These are phyloP conservation scores for Chrysopogon serrulatus DNA, from an alignment of 176 grass and related monocot species.

Conservation along the genomic window DNA sequence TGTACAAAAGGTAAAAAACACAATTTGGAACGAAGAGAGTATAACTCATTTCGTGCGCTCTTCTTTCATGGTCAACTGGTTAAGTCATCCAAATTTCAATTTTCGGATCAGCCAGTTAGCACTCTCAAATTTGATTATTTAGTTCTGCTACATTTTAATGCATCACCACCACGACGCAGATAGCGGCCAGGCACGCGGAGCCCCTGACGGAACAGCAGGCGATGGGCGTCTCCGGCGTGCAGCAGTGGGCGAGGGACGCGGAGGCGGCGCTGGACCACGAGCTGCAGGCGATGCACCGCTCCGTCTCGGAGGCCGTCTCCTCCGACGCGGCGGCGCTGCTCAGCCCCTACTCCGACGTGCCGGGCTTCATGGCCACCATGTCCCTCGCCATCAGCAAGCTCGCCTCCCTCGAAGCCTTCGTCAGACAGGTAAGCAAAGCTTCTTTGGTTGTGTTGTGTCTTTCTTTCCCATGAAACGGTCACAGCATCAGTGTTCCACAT, in stretches of 20 bases:
- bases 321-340: conserved; percentile 34
- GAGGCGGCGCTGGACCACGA: conserved; percentile 50
- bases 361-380: conserved; percentile 55
- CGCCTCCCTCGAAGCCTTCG: conserved; percentile 49
- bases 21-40: too few species aligned
- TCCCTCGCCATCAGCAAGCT: conserved; percentile 59
- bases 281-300: conserved; percentile 31
- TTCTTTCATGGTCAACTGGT: too few species aligned
- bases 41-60: too few species aligned
- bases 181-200: conserved; percentile 36
- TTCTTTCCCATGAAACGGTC: not conserved
- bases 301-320: conserved; percentile 37
- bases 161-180: too few species aligned
- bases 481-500: not conserved
- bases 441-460: not conserved
- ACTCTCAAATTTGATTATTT: too few species aligned
- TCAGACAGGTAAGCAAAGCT: conserved; percentile 34
- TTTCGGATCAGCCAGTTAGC: too few species aligned
- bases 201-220: conserved; percentile 40
- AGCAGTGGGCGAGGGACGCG: conserved; percentile 33
- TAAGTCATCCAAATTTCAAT: too few species aligned
- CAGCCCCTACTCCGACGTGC: conserved; percentile 26
- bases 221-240: conserved; percentile 30
- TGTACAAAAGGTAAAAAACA: too few species aligned
- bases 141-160: too few species aligned